Evolutionary conservation across 768 basidiomycete genomes (phyloP).

Genomic region (Clavaria fumosa): DNA sequence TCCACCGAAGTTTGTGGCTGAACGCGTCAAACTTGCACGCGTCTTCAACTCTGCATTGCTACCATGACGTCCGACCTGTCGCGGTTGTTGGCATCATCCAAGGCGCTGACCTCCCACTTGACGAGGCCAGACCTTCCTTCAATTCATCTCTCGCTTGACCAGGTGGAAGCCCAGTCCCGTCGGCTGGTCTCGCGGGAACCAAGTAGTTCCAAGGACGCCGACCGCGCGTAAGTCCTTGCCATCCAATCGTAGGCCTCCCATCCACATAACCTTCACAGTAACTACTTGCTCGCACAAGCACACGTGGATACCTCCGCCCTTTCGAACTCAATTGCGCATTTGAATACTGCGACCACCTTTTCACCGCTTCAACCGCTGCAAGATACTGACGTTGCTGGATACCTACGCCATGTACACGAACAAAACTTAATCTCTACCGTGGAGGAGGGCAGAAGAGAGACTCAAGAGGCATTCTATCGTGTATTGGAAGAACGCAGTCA

Average conservation of each 20-base stretch:
- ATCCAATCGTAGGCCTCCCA: constrained; percentile 5
- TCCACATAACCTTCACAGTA: constrained; percentile 28
- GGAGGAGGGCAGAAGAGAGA: constrained; percentile 75
- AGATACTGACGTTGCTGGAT: constrained; percentile 89
- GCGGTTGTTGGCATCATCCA: constrained; percentile 54
- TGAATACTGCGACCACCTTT: constrained; percentile 73
- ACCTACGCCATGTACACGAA: constrained; percentile 87
- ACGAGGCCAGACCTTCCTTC: constrained; percentile 72
- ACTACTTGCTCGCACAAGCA: constrained; percentile 86
- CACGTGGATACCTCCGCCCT: constrained; percentile 89
- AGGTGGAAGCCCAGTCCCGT: constrained; percentile 88
- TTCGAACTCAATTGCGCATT: constrained; percentile 64
- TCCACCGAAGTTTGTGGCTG: too few species aligned
- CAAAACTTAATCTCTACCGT: constrained; percentile 90
- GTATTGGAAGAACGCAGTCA: constrained; percentile 60
- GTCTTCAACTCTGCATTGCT: too few species aligned
- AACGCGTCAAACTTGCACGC: too few species aligned
- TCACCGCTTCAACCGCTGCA: constrained; percentile 83
- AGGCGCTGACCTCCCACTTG: constrained; percentile 62
- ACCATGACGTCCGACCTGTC: constrained; percentile 40
- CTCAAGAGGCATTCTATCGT: constrained; percentile 73
- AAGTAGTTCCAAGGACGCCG: constrained; percentile 44
- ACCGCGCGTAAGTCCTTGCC: constrained; percentile 46
- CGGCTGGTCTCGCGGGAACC: constrained; percentile 64
- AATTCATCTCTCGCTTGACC: constrained; percentile 81